These are phyloP conservation scores for Periconia digitata DNA, from an alignment of 2,329 filamentous ascomycete species.

Conservation along the genomic window DNA sequence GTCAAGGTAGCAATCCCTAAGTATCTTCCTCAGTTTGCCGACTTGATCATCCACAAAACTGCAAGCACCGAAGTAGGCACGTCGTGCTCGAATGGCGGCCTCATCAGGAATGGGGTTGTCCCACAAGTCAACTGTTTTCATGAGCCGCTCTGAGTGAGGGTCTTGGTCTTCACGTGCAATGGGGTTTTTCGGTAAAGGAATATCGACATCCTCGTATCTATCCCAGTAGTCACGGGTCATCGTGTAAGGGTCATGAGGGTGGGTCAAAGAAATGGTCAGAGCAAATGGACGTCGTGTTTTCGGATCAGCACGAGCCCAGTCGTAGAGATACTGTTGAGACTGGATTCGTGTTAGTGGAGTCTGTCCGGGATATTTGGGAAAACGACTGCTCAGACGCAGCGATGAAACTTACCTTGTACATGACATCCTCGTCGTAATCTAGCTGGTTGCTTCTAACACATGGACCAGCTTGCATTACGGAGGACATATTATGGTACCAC, in stretches of 20 bases:
- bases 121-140: slow-evolving; percentile 86
- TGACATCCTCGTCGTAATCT: slow-evolving; percentile 94
- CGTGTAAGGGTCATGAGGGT: slow-evolving; percentile 93
- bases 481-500: slow-evolving; percentile 94
- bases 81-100: slow-evolving; percentile 79
- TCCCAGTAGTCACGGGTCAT: slow-evolving; percentile 96
- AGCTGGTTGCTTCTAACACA: slow-evolving; percentile 93
- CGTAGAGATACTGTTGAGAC: slow-evolving; percentile 85
- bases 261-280: slow-evolving; percentile 88
- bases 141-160: slow-evolving; percentile 79
- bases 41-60: slow-evolving; percentile 94
- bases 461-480: slow-evolving; percentile 83
- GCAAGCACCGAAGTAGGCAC: slow-evolving; percentile 90
- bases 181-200: slow-evolving; percentile 75
- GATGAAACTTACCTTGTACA: slow-evolving; percentile 65
- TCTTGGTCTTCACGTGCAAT: slow-evolving; percentile 83
- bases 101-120: slow-evolving; percentile 81
- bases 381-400: not conserved
- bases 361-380: not conserved
- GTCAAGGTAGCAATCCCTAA: slow-evolving; percentile 77
- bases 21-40: slow-evolving; percentile 74
- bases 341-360: slow-evolving; percentile 15
- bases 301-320: slow-evolving; percentile 80
- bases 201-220: slow-evolving; percentile 84
- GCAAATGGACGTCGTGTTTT: slow-evolving; percentile 73